Percentiles rank a stretch among this genome's conserved stretches.
These are phyloP conservation scores for Elsinoe australis DNA, from an alignment of 2,329 filamentous ascomycete genomes.

Conservation along the genomic window DNA sequence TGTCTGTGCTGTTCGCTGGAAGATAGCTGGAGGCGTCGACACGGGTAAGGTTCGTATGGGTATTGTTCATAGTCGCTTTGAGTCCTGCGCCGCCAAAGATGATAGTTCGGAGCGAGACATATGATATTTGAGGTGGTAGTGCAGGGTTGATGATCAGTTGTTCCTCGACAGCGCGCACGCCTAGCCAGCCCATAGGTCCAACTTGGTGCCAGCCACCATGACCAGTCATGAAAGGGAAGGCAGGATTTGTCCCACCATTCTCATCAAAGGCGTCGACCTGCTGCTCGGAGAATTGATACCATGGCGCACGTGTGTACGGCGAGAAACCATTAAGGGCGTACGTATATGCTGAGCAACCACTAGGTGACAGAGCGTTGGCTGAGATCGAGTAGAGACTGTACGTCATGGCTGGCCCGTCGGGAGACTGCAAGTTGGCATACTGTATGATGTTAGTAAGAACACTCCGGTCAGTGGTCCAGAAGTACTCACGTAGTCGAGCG, in stretches of 20 bases:
- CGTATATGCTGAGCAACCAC: slow-evolving; percentile 61
- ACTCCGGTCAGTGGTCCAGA: background rate
- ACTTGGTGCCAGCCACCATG: slow-evolving; percentile 63
- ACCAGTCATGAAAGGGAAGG: slow-evolving; percentile 64
- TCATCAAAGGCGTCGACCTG: slow-evolving; percentile 51
- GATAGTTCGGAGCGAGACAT: slow-evolving; percentile 54
- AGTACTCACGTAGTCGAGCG: slow-evolving; percentile 46
- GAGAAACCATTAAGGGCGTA: slow-evolving; percentile 57
- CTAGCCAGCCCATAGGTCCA: slow-evolving; percentile 59
- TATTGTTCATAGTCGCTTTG: slow-evolving; percentile 53
- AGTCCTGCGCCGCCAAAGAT: slow-evolving; percentile 61
- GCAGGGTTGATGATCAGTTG: slow-evolving; percentile 56
- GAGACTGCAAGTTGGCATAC: slow-evolving; percentile 55
- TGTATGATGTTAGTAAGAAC: slow-evolving; percentile 4
- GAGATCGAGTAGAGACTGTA: slow-evolving; percentile 62
- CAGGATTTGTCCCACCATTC: slow-evolving; percentile 61
- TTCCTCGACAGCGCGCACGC: slow-evolving; percentile 53
- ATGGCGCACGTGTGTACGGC: slow-evolving; percentile 59
- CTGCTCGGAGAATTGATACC: slow-evolving; percentile 65
- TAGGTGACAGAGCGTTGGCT: slow-evolving; percentile 56
- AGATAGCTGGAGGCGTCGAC: slow-evolving; percentile 37
- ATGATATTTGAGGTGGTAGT: slow-evolving; percentile 56
- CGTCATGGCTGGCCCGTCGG: slow-evolving; percentile 64
- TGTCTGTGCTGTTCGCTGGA: slow-evolving; percentile 45
- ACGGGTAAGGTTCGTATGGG: slow-evolving; percentile 56